These are phyloP conservation scores for Calonectria naviculata DNA, from an alignment of 2,329 filamentous ascomycete species.

Conservation along the genomic window DNA sequence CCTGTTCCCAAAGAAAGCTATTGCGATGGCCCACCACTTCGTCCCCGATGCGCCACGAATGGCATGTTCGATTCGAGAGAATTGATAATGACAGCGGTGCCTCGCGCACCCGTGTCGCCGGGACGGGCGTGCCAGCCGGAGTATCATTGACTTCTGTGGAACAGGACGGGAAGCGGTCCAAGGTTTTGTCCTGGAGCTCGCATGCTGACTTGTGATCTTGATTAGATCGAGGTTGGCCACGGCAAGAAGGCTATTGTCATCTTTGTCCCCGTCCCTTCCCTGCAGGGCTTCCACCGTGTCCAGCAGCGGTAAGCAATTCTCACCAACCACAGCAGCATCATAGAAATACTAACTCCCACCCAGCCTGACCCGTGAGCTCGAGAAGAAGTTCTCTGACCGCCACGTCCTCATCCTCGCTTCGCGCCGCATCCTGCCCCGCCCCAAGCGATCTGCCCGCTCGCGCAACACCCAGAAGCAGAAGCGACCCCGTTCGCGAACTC, in stretches of 20 bases:
- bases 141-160: slow-evolving; percentile 63
- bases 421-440: slow-evolving; percentile 97
- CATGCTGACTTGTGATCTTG: slow-evolving; percentile 77
- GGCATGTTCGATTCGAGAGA: slow-evolving; percentile 37
- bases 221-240: slow-evolving; percentile 99
- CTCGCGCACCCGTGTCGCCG: slow-evolving; percentile 33
- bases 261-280: slow-evolving; percentile 99
- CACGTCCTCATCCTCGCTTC: slow-evolving; percentile 99
- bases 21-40: slow-evolving; percentile 49
- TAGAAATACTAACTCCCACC: slow-evolving; percentile 31
- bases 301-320: slow-evolving; percentile 90
- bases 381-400: slow-evolving; percentile 99
- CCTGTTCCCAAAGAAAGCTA: slow-evolving; percentile 56
- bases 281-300: slow-evolving; percentile 98
- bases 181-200: slow-evolving; percentile 78
- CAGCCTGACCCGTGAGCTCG: slow-evolving; percentile 99
- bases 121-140: slow-evolving; percentile 45
- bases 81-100: slow-evolving; percentile 22
- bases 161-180: slow-evolving; percentile 83
- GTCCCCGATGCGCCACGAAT: slow-evolving; percentile 36
- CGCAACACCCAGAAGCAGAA: slow-evolving; percentile 98
- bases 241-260: slow-evolving; percentile 99
- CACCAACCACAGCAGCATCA: not conserved
- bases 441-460: slow-evolving; percentile 97
- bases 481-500: slow-evolving; percentile 96